A percentile compares a stretch with the other conserved stretches of the same genome.
These are phyloP conservation scores for Citrullus colocynthis DNA, from an alignment of 306 rosid species.

Conservation along the genomic window DNA sequence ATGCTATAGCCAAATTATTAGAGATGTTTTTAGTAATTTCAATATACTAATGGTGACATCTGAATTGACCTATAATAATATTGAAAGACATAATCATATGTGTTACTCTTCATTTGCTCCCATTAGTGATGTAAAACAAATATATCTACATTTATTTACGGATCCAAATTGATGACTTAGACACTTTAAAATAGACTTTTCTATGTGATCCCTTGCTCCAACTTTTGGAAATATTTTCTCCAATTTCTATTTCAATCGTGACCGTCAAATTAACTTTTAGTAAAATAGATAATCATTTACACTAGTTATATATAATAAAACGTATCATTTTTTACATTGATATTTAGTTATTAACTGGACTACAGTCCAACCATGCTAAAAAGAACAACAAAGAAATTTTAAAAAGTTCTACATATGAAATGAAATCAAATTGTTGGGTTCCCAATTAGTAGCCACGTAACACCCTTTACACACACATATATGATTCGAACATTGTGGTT, in stretches of 20 bases:
- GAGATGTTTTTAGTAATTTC: background rate
- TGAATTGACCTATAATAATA: background rate
- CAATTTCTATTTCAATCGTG: background rate
- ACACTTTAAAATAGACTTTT: background rate
- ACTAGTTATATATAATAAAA: background rate
- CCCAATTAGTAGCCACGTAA: too few species aligned
- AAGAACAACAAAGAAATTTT: too few species aligned
- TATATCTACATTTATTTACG: background rate
- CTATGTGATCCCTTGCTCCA: background rate
- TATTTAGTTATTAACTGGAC: too few species aligned
- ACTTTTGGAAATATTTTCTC: background rate
- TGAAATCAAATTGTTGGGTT: too few species aligned
- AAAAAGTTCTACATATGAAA: too few species aligned
- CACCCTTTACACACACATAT: too few species aligned
- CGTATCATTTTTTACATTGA: too few species aligned
- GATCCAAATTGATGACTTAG: background rate
- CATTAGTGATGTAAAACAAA: background rate
- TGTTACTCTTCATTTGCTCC: background rate
- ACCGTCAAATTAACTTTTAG: background rate
- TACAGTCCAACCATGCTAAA: too few species aligned
- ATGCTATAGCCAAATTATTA: background rate
- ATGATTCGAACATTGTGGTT: too few species aligned
- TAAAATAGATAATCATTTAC: background rate
- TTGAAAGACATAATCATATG: background rate
- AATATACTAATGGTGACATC: background rate